phyloP scores from a whole-genome alignment of 1,284 basidiomycete genomes.

The Microbotryomycetes sp. region DNA sequence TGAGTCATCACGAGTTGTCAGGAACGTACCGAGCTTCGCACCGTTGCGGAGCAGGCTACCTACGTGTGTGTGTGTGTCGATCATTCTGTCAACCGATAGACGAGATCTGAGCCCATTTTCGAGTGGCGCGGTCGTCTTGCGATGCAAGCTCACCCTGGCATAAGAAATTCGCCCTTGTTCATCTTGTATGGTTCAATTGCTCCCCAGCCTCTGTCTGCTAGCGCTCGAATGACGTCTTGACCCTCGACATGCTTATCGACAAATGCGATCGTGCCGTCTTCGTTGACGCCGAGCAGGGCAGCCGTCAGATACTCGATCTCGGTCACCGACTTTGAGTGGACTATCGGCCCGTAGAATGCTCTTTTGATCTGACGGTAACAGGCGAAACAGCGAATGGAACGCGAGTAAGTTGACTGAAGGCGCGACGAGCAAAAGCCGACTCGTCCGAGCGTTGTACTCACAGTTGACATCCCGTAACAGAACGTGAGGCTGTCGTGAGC shows the following conservation, averaged over 20 bases:
- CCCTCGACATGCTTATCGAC: conserved; percentile 52
- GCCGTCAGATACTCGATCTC: conserved; percentile 51
- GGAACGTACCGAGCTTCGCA: too few species aligned
- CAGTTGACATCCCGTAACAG: not conserved
- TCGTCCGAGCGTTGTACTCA: not conserved
- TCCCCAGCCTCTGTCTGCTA: conserved; percentile 33
- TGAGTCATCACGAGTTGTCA: not conserved
- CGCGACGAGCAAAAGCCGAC: not conserved
- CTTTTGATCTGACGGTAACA: not conserved
- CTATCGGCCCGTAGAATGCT: conserved; percentile 59
- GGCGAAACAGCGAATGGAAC: not conserved
- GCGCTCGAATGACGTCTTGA: conserved; percentile 44
- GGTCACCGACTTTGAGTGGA: conserved; percentile 56
- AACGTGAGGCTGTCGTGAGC: not conserved
- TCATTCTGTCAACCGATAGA: conserved; percentile 41
- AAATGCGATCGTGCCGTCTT: conserved; percentile 60
- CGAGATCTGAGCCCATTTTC: not conserved
- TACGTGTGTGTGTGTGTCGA: conserved; percentile 48
- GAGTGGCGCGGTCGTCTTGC: not conserved
- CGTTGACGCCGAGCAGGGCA: conserved; percentile 55
- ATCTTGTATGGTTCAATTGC: conserved; percentile 45
- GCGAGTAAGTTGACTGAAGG: too few species aligned
- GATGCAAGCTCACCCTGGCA: conserved; percentile 57
- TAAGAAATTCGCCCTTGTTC: conserved; percentile 64
- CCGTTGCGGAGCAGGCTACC: not conserved